phyloP scores from a whole-genome alignment of 2,329 filamentous ascomycete species.

The Magnaporthiopsis incrustans region DNA sequence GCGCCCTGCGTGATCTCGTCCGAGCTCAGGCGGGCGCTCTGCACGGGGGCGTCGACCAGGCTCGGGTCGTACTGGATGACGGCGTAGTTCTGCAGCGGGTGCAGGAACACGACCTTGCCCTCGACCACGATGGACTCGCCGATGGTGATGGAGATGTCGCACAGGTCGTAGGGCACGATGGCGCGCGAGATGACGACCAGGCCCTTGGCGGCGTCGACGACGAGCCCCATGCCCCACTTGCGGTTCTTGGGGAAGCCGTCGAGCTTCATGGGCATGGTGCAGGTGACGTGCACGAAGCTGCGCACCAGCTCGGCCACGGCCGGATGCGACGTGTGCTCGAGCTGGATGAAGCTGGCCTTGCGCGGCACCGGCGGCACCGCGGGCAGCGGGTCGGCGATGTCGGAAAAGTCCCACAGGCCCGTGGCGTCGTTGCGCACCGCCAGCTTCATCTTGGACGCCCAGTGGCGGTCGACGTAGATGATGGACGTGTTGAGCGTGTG shows the following conservation, averaged over 20 bases:
- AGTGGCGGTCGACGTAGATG: constrained; percentile 88
- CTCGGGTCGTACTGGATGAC: constrained; percentile 91
- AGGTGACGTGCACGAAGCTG: constrained; percentile 90
- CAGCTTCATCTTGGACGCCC: constrained; percentile 90
- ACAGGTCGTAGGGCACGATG: constrained; percentile 92
- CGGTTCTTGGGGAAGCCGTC: constrained; percentile 95
- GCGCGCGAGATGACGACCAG: constrained; percentile 90
- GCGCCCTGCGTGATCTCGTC: constrained; percentile 86
- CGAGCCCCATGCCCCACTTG: constrained; percentile 90
- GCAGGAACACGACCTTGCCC: constrained; percentile 90
- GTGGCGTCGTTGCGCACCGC: constrained; percentile 83
- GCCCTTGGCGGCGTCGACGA: constrained; percentile 95
- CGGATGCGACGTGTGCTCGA: constrained; percentile 80
- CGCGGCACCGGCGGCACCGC: constrained; percentile 62
- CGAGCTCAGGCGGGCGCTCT: constrained; percentile 75
- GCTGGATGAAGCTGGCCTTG: constrained; percentile 83
- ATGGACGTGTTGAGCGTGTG: constrained; percentile 93
- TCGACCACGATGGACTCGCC: constrained; percentile 93
- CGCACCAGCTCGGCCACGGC: constrained; percentile 89
- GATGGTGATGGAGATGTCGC: constrained; percentile 92
- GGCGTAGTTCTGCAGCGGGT: constrained; percentile 93
- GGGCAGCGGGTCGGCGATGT: constrained; percentile 74
- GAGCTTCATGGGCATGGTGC: constrained; percentile 89
- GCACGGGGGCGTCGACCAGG: constrained; percentile 87
- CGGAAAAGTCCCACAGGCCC: constrained; percentile 90